A percentile compares a stretch with the other conserved stretches of the same genome.
These are phyloP conservation scores for Phytophthora pistaciae DNA, from an alignment of 352 stramenopile genomes.

Conservation along the genomic window DNA sequence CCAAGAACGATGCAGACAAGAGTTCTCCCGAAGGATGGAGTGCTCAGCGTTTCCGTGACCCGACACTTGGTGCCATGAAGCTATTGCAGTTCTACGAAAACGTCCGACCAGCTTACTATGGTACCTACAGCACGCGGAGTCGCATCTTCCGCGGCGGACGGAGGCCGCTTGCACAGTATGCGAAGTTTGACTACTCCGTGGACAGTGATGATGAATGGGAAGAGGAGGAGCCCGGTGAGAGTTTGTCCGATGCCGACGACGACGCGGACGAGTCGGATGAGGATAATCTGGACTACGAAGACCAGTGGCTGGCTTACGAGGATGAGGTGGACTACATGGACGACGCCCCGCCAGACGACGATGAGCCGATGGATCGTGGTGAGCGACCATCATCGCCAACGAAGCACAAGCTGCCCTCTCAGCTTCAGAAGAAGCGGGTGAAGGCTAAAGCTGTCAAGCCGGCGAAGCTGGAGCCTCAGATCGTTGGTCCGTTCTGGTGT, in stretches of 20 bases:
- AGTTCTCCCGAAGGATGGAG: conserved; percentile 52
- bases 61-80: conserved; percentile 82
- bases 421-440: conserved; percentile 59
- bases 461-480: conserved; percentile 69
- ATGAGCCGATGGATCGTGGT: conserved; percentile 26
- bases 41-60: conserved; percentile 56
- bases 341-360: conserved; percentile 41
- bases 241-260: conserved; percentile 75
- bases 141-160: conserved; percentile 68
- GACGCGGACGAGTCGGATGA: conserved; percentile 83
- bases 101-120: conserved; percentile 80
- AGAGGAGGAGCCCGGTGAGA: conserved; percentile 89
- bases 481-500: conserved; percentile 66
- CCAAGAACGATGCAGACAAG: conserved; percentile 29
- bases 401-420: conserved; percentile 65
- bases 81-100: conserved; percentile 90
- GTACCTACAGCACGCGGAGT: conserved; percentile 72
- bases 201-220: conserved; percentile 92
- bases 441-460: conserved; percentile 72
- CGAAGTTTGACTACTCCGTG: conserved; percentile 79
- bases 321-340: conserved; percentile 90
- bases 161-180: conserved; percentile 67
- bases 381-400: conserved; percentile 36
- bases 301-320: conserved; percentile 89
- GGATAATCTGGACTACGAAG: conserved; percentile 85